A percentile compares a stretch with the other conserved stretches of the same genome.
Conservation (phyloP, 1,284 basidiomycete genomes). For the Trichosporon sp. region DNA sequence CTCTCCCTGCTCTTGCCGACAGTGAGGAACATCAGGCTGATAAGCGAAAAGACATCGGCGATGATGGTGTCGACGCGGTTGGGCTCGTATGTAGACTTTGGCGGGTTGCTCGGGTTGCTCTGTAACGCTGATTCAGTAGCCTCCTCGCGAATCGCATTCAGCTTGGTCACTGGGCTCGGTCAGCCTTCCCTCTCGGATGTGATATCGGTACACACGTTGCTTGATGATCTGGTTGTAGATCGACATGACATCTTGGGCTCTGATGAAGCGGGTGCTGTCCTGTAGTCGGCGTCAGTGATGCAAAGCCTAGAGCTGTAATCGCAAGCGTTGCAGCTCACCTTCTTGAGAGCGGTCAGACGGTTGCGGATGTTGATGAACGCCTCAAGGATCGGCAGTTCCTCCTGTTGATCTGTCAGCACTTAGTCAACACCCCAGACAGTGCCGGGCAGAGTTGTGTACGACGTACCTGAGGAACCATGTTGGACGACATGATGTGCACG, state of each 20-base stretch:
- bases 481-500: conserved; percentile 25
- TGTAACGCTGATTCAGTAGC: conserved; percentile 23
- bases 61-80: conserved; percentile 89
- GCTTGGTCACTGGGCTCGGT: conserved; percentile 64
- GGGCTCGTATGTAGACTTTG: conserved; percentile 51
- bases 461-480: conserved; percentile 46
- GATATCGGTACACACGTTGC: conserved; percentile 64
- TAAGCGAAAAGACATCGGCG: conserved; percentile 83
- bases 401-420: conserved; percentile 27
- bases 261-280: conserved; percentile 79
- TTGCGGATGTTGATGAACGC: conserved; percentile 92
- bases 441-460: background rate
- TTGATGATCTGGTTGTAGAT: conserved; percentile 93
- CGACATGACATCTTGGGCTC: conserved; percentile 84
- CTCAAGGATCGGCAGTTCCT: conserved; percentile 87
- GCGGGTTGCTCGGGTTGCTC: conserved; percentile 4
- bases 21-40: conserved; percentile 87
- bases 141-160: conserved; percentile 82
- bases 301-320: background rate
- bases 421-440: background rate
- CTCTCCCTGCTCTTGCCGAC: conserved; percentile 89
- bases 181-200: background rate
- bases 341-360: conserved; percentile 56
- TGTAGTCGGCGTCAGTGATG: conserved; percentile 36
- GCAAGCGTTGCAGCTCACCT: conserved; percentile 45